Percentiles rank a stretch among this genome's conserved stretches.
Conservation (phyloP, 345 rosid genomes). For the Populus euphratica region DNA sequence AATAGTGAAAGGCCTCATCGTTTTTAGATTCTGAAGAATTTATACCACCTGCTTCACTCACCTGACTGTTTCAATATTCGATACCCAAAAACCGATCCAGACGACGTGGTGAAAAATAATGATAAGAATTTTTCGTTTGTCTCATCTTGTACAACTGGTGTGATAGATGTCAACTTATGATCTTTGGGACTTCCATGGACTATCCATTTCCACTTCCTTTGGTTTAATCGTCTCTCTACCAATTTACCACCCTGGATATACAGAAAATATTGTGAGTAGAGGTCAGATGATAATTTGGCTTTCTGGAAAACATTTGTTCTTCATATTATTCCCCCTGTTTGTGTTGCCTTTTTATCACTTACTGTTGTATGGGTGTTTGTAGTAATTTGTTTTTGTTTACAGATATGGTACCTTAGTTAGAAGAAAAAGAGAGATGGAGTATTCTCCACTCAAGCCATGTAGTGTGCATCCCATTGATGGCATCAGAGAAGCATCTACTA, state of each 20-base stretch:
- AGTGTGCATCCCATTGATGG: constrained; percentile 41
- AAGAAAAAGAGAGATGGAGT: constrained; percentile 53
- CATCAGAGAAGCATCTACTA: constrained; percentile 34
- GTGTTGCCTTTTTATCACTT: not conserved
- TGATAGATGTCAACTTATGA: constrained; percentile 49
- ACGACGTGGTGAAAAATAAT: constrained; percentile 46
- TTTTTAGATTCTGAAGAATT: not conserved
- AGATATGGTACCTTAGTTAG: constrained; percentile 51
- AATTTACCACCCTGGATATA: constrained; percentile 44
- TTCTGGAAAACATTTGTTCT: not conserved
- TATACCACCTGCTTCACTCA: constrained; percentile 16
- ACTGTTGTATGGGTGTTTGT: not conserved
- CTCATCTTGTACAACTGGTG: constrained; percentile 47
- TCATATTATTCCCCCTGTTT: not conserved
- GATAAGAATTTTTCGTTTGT: constrained; percentile 36
- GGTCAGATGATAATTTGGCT: not conserved
- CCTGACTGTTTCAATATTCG: constrained; percentile 44
- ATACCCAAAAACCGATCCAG: constrained; percentile 50
- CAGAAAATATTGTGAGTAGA: constrained; percentile 2
- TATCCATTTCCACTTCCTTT: constrained; percentile 71
- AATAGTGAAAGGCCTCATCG: not conserved
- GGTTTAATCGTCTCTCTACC: constrained; percentile 50
- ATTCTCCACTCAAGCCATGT: constrained; percentile 44
- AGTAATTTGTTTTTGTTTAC: not conserved
- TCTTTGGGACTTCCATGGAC: constrained; percentile 53